These are phyloP conservation scores for Parathielavia appendiculata DNA, from an alignment of 495 filamentous ascomycete genomes.

Conservation along the genomic window DNA sequence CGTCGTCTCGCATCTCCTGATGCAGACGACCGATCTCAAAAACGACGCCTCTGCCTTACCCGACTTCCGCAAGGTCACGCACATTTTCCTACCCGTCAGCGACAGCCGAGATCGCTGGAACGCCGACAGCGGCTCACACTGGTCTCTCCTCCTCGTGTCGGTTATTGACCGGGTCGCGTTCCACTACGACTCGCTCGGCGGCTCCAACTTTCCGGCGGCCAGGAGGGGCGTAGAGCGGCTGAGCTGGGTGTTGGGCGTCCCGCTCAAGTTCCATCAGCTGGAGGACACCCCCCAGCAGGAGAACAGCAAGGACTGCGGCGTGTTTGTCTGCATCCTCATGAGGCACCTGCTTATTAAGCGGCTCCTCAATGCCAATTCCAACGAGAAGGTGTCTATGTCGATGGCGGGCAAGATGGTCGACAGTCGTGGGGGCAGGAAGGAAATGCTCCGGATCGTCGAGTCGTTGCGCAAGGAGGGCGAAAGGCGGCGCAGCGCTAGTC, in stretches of 20 bases:
- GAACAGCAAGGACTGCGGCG: slow-evolving; percentile 89
- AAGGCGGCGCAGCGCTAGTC: slow-evolving; percentile 48
- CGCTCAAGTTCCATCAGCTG: slow-evolving; percentile 67
- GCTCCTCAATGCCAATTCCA: slow-evolving; percentile 67
- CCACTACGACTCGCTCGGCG: slow-evolving; percentile 89
- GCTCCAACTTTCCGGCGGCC: slow-evolving; percentile 70
- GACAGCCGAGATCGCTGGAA: slow-evolving; percentile 69
- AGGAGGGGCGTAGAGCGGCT: slow-evolving; percentile 60
- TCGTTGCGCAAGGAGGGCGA: slow-evolving; percentile 76
- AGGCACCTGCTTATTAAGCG: slow-evolving; percentile 76
- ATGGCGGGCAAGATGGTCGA: slow-evolving; percentile 76
- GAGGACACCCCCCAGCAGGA: slow-evolving; percentile 86
- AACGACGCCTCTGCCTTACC: slow-evolving; percentile 70
- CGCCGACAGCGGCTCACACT: slow-evolving; percentile 88
- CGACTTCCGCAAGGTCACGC: slow-evolving; percentile 73
- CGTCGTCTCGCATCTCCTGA: slow-evolving; percentile 88
- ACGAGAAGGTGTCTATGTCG: slow-evolving; percentile 87
- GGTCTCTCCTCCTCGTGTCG: slow-evolving; percentile 88
- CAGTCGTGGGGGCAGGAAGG: slow-evolving; percentile 67
- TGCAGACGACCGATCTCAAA: slow-evolving; percentile 71
- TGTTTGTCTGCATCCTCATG: slow-evolving; percentile 95
- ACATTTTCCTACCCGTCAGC: slow-evolving; percentile 97
- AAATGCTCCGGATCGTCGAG: slow-evolving; percentile 85
- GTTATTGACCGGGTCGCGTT: slow-evolving; percentile 87
- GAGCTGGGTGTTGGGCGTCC: slow-evolving; percentile 58